phyloP scores from a whole-genome alignment of 2,329 filamentous ascomycete species.

The Fusarium robinianum region DNA sequence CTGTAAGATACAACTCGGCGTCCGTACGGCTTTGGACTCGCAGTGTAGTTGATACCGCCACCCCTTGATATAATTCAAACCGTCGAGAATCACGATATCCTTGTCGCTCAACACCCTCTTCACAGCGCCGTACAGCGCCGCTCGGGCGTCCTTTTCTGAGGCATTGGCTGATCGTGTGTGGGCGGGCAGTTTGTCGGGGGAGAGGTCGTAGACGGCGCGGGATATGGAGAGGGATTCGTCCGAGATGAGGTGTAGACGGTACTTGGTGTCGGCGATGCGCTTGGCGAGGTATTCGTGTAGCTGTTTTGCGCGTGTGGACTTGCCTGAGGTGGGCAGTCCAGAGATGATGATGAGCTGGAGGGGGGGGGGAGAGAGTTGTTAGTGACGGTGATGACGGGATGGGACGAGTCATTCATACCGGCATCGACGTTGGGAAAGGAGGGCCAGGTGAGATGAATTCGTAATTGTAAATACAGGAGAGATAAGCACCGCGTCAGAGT shows the following conservation, averaged over 20 bases:
- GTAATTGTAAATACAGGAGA: too few species aligned
- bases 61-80: conserved; percentile 86
- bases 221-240: conserved; percentile 72
- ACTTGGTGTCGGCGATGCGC: conserved; percentile 56
- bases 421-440: too few species aligned
- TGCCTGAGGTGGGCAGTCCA: conserved; percentile 70
- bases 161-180: conserved; percentile 72
- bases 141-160: conserved; percentile 80
- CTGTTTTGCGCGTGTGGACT: conserved; percentile 68
- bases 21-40: conserved; percentile 79
- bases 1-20: conserved; percentile 74
- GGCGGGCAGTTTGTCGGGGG: conserved; percentile 53
- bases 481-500: too few species aligned
- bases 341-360: conserved; percentile 68
- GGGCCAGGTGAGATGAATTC: too few species aligned
- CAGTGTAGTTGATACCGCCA: conserved; percentile 87
- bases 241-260: conserved; percentile 74
- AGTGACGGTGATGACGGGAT: neutral
- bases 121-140: conserved; percentile 74
- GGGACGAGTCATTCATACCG: conserved; percentile 28
- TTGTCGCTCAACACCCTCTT: conserved; percentile 73
- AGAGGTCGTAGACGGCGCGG: conserved; percentile 72
- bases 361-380: conserved; percentile 3
- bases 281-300: conserved; percentile 66
- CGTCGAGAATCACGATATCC: conserved; percentile 79